Percentiles rank a stretch among this genome's conserved stretches.
Conservation (phyloP, 2,329 filamentous ascomycete genomes). For the Septoria linicola region DNA sequence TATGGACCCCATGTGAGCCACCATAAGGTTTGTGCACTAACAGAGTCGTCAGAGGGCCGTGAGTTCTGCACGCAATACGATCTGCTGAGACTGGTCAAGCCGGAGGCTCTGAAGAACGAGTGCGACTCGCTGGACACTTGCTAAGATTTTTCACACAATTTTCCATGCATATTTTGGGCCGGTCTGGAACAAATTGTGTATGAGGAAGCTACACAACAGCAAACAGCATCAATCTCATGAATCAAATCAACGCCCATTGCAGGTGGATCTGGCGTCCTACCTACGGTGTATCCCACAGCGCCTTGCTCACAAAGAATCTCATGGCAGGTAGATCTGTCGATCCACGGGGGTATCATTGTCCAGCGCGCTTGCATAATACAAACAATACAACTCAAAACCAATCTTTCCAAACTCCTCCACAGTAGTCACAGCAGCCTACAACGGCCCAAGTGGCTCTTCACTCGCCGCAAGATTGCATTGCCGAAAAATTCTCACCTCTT, state of each 20-base stretch:
- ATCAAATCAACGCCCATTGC: not conserved
- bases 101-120: slow-evolving; percentile 23
- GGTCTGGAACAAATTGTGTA: no score
- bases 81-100: slow-evolving; percentile 20
- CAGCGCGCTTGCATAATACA: slow-evolving; percentile 12
- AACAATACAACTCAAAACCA: not conserved
- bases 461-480: slow-evolving; percentile 78
- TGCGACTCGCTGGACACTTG: slow-evolving; percentile 23
- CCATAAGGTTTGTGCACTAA: no score
- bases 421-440: no score
- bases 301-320: slow-evolving; percentile 11
- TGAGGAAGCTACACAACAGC: no score
- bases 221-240: no score
- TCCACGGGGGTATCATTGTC: slow-evolving; percentile 7
- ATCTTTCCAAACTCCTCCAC: not conserved
- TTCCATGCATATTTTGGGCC: no score
- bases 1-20: no score
- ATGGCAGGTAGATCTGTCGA: slow-evolving; percentile 19
- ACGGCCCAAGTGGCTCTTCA: slow-evolving; percentile 55
- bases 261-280: slow-evolving; percentile 14
- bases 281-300: slow-evolving; percentile 8
- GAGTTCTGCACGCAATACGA: slow-evolving; percentile 24
- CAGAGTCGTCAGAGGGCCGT: no score
- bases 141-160: no score
- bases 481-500: slow-evolving; percentile 72